Percentiles rank a stretch among this genome's conserved stretches.
Evolutionary conservation across 2,329 filamentous ascomycete species (phyloP).

Genomic region (Shiraia sp.): DNA sequence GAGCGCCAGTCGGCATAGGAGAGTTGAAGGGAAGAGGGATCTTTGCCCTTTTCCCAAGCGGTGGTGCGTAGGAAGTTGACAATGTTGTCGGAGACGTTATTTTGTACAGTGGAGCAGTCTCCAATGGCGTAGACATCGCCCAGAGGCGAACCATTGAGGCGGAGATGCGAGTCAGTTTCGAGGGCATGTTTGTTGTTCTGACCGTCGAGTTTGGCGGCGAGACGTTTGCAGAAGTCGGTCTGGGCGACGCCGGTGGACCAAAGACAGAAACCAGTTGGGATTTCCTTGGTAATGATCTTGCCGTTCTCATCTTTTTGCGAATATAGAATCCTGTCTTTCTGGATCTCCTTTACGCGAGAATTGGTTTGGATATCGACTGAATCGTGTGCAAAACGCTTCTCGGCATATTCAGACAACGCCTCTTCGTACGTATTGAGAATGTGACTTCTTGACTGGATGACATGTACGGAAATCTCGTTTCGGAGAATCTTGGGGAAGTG

Average conservation of each 20-base stretch:
- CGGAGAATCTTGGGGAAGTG: conserved; percentile 84
- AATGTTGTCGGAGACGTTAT: conserved; percentile 92
- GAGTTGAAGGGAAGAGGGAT: conserved; percentile 85
- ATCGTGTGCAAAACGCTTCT: conserved; percentile 87
- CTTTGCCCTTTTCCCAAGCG: conserved; percentile 88
- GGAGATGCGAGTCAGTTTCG: conserved; percentile 92
- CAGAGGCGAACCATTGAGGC: conserved; percentile 82
- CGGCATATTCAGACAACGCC: conserved; percentile 87
- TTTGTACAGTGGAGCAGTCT: conserved; percentile 95
- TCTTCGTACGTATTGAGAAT: conserved; percentile 99
- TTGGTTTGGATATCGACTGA: conserved; percentile 91
- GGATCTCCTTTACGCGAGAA: conserved; percentile 88
- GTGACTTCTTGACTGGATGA: conserved; percentile 92
- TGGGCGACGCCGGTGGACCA: conserved; percentile 97
- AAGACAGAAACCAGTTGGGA: conserved; percentile 93
- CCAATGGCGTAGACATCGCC: conserved; percentile 97
- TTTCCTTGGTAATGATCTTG: conserved; percentile 79
- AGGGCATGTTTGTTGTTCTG: conserved; percentile 91
- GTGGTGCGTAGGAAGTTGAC: conserved; percentile 85
- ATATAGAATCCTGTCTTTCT: conserved; percentile 82
- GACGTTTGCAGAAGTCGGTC: conserved; percentile 74
- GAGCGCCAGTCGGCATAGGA: conserved; percentile 86
- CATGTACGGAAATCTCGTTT: conserved; percentile 95
- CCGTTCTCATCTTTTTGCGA: conserved; percentile 78
- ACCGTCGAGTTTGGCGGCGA: conserved; percentile 74